Percentiles rank a stretch among this genome's conserved stretches.
These are phyloP conservation scores for Pisolithus orientalis DNA, from an alignment of 768 basidiomycete genomes.

Conservation along the genomic window DNA sequence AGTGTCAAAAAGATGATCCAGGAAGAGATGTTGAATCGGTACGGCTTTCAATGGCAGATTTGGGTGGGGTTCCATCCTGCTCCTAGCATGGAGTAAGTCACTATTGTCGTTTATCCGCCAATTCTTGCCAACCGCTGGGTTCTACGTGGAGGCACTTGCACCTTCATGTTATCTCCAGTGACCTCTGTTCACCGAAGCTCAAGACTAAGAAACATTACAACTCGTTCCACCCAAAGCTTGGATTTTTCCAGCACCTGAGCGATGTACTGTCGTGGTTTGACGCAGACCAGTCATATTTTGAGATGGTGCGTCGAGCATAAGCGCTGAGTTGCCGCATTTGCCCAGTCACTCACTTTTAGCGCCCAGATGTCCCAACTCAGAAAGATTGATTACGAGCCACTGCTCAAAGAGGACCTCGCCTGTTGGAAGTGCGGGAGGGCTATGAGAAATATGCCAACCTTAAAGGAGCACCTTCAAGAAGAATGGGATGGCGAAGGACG, in stretches of 20 bases:
- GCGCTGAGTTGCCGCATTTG: not conserved
- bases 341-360: not conserved
- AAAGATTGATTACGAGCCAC: slow-evolving; percentile 48
- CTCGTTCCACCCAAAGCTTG: slow-evolving; percentile 78
- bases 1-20: slow-evolving; percentile 55
- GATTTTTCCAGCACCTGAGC: slow-evolving; percentile 75
- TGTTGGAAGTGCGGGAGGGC: slow-evolving; percentile 66
- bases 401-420: slow-evolving; percentile 59
- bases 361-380: slow-evolving; percentile 50
- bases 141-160: slow-evolving; percentile 60
- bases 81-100: slow-evolving; percentile 78
- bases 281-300: slow-evolving; percentile 49
- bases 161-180: slow-evolving; percentile 79
- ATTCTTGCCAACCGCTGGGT: not conserved
- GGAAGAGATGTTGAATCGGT: slow-evolving; percentile 72
- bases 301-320: slow-evolving; percentile 33
- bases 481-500: slow-evolving; percentile 56
- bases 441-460: slow-evolving; percentile 64
- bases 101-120: not conserved
- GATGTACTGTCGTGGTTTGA: slow-evolving; percentile 83
- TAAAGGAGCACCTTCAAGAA: slow-evolving; percentile 70
- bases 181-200: slow-evolving; percentile 60
- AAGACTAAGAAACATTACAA: slow-evolving; percentile 92
- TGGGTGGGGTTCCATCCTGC: slow-evolving; percentile 81
- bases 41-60: slow-evolving; percentile 71